Evolutionary conservation across 441 rosid species (phyloP).

Genomic region (Brassica hybrid): DNA sequence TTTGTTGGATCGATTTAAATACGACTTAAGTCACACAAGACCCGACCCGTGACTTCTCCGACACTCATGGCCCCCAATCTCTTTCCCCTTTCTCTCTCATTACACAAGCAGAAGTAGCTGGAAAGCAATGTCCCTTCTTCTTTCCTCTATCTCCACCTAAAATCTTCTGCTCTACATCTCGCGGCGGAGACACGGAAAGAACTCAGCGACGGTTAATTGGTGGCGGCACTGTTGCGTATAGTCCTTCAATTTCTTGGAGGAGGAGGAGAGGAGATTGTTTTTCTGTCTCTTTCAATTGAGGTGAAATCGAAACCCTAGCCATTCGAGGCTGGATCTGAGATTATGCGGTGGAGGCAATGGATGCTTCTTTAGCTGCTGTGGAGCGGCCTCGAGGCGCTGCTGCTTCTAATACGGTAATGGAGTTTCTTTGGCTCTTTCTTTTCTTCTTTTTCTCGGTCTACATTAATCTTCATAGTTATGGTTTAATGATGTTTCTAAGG

Average conservation of each 20-base stretch:
- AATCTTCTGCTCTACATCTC: conserved; percentile 41
- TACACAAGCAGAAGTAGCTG: conserved; percentile 53
- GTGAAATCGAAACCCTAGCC: conserved; percentile 42
- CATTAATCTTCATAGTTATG: not conserved
- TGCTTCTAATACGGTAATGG: conserved; percentile 80
- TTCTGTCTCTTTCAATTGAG: conserved; percentile 37
- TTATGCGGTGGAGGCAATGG: conserved; percentile 59
- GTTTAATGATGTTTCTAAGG: not conserved
- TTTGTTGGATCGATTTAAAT: conserved; percentile 45
- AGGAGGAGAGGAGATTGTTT: conserved; percentile 32
- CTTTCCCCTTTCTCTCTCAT: conserved; percentile 15
- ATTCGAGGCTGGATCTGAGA: conserved; percentile 44
- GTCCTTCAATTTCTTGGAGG: not conserved
- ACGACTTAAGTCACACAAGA: not conserved
- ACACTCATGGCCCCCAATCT: conserved; percentile 35
- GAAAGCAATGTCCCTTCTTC: conserved; percentile 55
- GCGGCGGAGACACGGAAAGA: conserved; percentile 21
- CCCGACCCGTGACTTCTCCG: conserved; percentile 42
- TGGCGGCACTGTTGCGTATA: not conserved
- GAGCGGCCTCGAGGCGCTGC: conserved; percentile 79
- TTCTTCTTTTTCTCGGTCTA: not conserved
- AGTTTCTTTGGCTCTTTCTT: not conserved
- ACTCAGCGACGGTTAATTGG: not conserved
- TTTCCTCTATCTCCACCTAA: conserved; percentile 28
- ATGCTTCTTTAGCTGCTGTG: conserved; percentile 82